These are phyloP conservation scores for Chionographis japonica DNA, from an alignment of 106 monocot species.

Conservation along the genomic window DNA sequence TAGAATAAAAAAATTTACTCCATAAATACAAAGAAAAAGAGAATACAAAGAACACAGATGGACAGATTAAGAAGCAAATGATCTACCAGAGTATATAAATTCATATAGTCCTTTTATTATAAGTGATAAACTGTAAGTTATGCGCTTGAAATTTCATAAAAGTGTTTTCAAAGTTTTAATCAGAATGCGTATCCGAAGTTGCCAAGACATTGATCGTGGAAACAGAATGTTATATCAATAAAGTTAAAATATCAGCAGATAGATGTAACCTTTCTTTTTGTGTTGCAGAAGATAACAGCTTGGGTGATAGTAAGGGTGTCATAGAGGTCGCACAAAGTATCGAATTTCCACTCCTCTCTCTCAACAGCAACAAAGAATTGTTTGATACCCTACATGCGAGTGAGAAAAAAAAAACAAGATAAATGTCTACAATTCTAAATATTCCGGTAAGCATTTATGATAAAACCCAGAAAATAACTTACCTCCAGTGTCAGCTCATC, in stretches of 20 bases:
- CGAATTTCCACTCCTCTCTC: slow-evolving; percentile 98
- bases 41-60: too few relatives aligned
- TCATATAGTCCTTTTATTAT: too few relatives aligned
- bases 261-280: slow-evolving; percentile 88
- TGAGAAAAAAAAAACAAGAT: slow-evolving; percentile 2
- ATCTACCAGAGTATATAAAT: too few relatives aligned
- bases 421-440: neutral
- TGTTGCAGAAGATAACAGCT: slow-evolving; percentile 99
- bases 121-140: too few relatives aligned
- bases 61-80: too few relatives aligned
- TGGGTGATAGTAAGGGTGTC: slow-evolving; percentile 97
- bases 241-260: neutral
- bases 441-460: neutral
- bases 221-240: too few relatives aligned
- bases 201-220: too few relatives aligned
- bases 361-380: slow-evolving; percentile 99
- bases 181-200: too few relatives aligned
- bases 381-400: slow-evolving; percentile 72
- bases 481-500: slow-evolving; percentile 99
- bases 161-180: too few relatives aligned
- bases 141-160: too few relatives aligned
- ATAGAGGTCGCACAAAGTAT: slow-evolving; percentile 93
- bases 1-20: too few relatives aligned
- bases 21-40: too few relatives aligned
- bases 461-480: neutral